Conservation (phyloP, 176 grass and related monocot genomes). For the Aechmea fasciata region DNA sequence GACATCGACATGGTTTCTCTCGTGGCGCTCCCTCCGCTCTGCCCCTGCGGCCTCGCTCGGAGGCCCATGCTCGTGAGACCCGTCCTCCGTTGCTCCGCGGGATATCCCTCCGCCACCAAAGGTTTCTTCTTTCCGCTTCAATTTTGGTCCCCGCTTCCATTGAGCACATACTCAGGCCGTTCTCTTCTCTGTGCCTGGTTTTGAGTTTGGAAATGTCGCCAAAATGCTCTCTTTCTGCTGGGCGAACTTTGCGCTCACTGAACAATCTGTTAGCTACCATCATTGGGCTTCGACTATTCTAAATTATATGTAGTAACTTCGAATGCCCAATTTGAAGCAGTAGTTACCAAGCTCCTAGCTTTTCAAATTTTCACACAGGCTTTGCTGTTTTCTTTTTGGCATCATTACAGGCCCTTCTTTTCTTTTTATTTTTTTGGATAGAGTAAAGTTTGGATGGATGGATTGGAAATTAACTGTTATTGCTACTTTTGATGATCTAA, state of each 20-base stretch:
- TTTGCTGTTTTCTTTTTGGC: too few relatives aligned
- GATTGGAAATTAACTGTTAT: not conserved
- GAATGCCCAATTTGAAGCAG: too few relatives aligned
- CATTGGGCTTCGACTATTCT: too few relatives aligned
- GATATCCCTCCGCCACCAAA: conserved; percentile 16
- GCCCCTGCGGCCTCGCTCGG: conserved; percentile 24
- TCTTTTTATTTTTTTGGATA: too few relatives aligned
- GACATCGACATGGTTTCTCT: conserved; percentile 25
- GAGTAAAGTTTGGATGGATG: not conserved
- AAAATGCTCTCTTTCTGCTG: too few relatives aligned
- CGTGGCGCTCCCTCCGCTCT: conserved; percentile 23
- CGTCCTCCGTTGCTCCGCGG: conserved; percentile 23
- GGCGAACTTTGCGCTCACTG: too few relatives aligned
- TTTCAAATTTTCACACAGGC: too few relatives aligned
- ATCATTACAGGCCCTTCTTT: too few relatives aligned
- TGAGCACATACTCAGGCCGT: not conserved
- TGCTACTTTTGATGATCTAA: not conserved
- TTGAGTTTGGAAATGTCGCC: too few relatives aligned
- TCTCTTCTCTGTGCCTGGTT: not conserved
- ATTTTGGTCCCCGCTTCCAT: not conserved
- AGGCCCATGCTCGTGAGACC: conserved; percentile 18
- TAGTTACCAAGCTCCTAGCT: too few relatives aligned
- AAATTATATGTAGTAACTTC: too few relatives aligned
- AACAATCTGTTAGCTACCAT: too few relatives aligned
- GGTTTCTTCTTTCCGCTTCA: conserved; percentile 18